Conservation (phyloP, 805 yeast genomes). For the Yarrowia divulgata region DNA sequence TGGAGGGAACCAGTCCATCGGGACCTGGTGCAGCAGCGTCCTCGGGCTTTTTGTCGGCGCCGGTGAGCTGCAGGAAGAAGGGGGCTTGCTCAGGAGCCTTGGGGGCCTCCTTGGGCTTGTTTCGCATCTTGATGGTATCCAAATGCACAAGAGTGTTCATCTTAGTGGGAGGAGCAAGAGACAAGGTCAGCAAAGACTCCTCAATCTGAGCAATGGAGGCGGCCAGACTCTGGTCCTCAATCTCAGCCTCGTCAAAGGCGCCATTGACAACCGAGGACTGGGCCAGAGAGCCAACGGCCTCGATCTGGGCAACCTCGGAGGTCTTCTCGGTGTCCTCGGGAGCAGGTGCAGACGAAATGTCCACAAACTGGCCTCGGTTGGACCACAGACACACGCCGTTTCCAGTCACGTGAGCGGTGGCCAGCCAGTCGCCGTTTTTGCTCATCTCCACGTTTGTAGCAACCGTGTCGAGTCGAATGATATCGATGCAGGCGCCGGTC, state of each 20-base stretch:
- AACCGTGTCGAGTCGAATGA: constrained; percentile 76
- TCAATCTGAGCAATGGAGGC: constrained; percentile 65
- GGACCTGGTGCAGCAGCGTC: constrained; percentile 49
- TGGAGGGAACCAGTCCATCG: constrained; percentile 40
- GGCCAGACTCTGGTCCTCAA: constrained; percentile 49
- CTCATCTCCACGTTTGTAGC: constrained; percentile 83
- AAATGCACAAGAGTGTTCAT: constrained; percentile 79
- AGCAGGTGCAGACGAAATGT: constrained; percentile 72
- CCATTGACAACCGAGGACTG: constrained; percentile 52
- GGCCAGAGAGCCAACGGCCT: constrained; percentile 23
- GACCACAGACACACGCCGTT: constrained; percentile 94
- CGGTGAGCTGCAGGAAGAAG: constrained; percentile 78
- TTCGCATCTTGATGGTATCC: constrained; percentile 83
- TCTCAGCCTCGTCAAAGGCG: constrained; percentile 61
- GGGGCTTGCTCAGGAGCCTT: constrained; percentile 82
- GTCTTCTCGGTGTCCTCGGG: constrained; percentile 61
- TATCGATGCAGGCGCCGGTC: constrained; percentile 96
- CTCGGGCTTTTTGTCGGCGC: constrained; percentile 52
- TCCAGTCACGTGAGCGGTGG: constrained; percentile 89
- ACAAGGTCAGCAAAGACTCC: constrained; percentile 70
- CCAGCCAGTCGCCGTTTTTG: constrained; percentile 86
- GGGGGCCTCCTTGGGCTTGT: constrained; percentile 88
- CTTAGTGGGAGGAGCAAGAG: constrained; percentile 77
- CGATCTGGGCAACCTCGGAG: constrained; percentile 55
- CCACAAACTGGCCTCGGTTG: constrained; percentile 82